phyloP scores from a whole-genome alignment of 768 basidiomycete species.

The Omphalotus guepiniiformis region DNA sequence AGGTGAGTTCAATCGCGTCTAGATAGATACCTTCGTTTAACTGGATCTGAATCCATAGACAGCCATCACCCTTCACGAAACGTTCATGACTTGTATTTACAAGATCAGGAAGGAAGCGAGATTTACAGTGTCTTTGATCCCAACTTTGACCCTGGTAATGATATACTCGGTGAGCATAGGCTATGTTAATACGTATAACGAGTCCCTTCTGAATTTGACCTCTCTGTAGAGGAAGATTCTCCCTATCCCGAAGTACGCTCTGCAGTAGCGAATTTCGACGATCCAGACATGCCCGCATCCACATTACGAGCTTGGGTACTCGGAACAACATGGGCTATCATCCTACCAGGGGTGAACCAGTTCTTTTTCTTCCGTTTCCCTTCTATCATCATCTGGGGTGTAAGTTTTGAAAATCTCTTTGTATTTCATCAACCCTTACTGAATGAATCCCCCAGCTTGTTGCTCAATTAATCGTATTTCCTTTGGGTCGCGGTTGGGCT shows the following conservation, averaged over 20 bases:
- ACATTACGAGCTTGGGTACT: constrained; percentile 51
- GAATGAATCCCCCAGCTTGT: constrained; percentile 37
- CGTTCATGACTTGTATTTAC: neutral
- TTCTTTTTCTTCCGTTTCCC: constrained; percentile 58
- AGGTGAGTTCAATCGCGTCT: too few relatives aligned
- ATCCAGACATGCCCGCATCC: constrained; percentile 51
- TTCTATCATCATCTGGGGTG: constrained; percentile 12
- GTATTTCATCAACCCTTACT: constrained; percentile 15
- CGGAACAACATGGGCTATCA: constrained; percentile 47
- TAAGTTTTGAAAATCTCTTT: neutral
- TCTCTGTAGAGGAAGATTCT: constrained; percentile 54
- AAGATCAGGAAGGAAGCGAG: neutral
- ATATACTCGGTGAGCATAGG: neutral
- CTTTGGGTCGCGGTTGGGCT: constrained; percentile 58
- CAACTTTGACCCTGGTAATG: constrained; percentile 5
- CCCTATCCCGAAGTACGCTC: constrained; percentile 74
- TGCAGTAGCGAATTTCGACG: constrained; percentile 63
- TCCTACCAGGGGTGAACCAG: constrained; percentile 54
- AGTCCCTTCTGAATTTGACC: neutral
- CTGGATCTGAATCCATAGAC: too few relatives aligned
- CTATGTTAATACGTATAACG: neutral
- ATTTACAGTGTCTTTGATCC: constrained; percentile 6
- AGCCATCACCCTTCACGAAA: too few relatives aligned
- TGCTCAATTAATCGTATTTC: constrained; percentile 69
- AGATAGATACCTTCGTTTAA: too few relatives aligned